phyloP scores from a whole-genome alignment of 192 early-diverging fungal species.

The Oehlia diaphana region DNA sequence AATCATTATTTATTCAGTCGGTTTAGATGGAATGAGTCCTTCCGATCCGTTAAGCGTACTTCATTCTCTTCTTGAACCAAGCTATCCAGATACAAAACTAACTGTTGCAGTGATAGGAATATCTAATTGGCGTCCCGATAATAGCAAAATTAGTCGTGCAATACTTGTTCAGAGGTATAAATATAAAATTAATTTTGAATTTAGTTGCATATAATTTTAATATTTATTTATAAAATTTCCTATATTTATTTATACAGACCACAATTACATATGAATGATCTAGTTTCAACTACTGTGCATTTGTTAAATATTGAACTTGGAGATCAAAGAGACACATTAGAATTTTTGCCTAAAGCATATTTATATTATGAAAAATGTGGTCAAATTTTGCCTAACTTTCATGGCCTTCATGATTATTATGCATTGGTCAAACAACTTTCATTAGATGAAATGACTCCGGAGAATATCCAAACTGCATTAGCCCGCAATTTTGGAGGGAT shows the following conservation, averaged over 20 bases:
- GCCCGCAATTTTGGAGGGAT: conserved; percentile 23
- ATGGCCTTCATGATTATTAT: conserved; percentile 16
- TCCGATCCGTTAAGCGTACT: conserved; percentile 28
- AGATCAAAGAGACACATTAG: not conserved
- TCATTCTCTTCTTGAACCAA: not conserved
- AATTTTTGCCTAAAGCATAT: not conserved
- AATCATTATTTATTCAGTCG: not conserved
- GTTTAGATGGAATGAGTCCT: conserved; percentile 25
- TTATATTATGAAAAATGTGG: not conserved
- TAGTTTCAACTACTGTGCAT: not conserved
- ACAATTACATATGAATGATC: too few species aligned
- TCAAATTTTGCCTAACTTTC: conserved; percentile 24
- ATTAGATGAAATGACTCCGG: not conserved
- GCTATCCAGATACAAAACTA: conserved; percentile 2
- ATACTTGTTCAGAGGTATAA: not conserved
- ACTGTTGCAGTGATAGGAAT: conserved; percentile 23
- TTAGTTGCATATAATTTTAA: too few species aligned
- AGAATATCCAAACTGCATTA: not conserved
- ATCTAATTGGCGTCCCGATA: conserved; percentile 30
- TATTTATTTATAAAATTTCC: too few species aligned
- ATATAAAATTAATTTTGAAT: too few species aligned
- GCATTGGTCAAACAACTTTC: conserved; percentile 5
- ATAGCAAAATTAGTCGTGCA: conserved; percentile 18
- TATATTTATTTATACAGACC: too few species aligned
- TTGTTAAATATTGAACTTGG: not conserved